Evolutionary conservation across 108 stramenopile species (phyloP).

Genomic region (Stephanodiscus triporus): DNA sequence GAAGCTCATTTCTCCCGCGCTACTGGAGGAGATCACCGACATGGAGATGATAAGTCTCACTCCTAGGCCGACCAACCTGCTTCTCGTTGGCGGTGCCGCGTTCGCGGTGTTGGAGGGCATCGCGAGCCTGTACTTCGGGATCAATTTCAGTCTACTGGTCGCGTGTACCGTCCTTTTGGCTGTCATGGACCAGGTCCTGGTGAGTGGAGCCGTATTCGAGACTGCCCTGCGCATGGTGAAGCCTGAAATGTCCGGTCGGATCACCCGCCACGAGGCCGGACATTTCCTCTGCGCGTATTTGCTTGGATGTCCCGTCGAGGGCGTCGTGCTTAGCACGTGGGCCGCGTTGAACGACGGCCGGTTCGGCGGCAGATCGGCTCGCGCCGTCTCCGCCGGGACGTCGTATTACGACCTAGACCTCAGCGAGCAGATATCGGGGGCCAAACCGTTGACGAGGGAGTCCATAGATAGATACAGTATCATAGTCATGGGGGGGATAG

Average conservation of each 20-base stretch:
- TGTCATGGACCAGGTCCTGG: constrained; percentile 60
- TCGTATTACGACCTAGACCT: constrained; percentile 88
- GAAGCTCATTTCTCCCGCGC: constrained; percentile 66
- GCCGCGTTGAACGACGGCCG: constrained; percentile 80
- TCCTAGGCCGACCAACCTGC: constrained; percentile 73
- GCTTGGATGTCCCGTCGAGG: constrained; percentile 94
- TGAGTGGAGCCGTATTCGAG: constrained; percentile 85
- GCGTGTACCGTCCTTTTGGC: constrained; percentile 59
- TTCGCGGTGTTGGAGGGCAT: constrained; percentile 68
- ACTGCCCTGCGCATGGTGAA: constrained; percentile 54
- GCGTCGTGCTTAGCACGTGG: constrained; percentile 81
- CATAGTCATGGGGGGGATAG: constrained; percentile 95
- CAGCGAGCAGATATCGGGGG: constrained; percentile 64
- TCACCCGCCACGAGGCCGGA: constrained; percentile 91
- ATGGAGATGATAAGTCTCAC: constrained; percentile 78
- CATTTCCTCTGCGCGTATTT: constrained; percentile 93
- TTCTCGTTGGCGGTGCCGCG: constrained; percentile 65
- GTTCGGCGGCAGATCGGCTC: constrained; percentile 58
- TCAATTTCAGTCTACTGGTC: constrained; percentile 71
- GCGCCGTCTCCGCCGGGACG: constrained; percentile 82
- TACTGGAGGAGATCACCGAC: constrained; percentile 71
- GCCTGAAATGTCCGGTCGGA: constrained; percentile 73
- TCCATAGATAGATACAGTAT: constrained; percentile 90
- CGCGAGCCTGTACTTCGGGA: constrained; percentile 48
- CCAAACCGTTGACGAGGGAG: constrained; percentile 63